phyloP scores from a whole-genome alignment of 495 filamentous ascomycete genomes.

The Penicillium simplicissimum region DNA sequence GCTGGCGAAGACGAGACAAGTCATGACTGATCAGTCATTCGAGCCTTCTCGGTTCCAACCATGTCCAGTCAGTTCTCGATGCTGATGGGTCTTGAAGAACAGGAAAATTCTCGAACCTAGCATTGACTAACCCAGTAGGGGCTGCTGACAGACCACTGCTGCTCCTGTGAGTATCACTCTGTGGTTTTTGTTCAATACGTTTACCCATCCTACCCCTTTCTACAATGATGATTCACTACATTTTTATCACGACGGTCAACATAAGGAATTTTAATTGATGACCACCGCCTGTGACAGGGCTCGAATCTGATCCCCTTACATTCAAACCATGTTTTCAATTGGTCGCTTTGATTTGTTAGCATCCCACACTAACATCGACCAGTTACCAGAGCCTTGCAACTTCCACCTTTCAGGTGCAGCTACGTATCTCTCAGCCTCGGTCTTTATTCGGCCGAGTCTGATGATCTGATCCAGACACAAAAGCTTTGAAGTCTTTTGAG shows the following conservation, averaged over 20 bases:
- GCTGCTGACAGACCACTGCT: constrained; percentile 1
- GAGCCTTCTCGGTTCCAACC: constrained; percentile 16
- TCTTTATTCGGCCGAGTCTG: constrained; percentile 4
- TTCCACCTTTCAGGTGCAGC: neutral
- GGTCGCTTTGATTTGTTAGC: constrained; percentile 15
- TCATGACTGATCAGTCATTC: constrained; percentile 48
- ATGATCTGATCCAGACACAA: neutral
- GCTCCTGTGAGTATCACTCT: constrained; percentile 27
- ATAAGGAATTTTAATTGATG: constrained; percentile 84
- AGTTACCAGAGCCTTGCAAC: constrained; percentile 9
- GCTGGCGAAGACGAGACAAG: constrained; percentile 51
- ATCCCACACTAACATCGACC: constrained; percentile 24
- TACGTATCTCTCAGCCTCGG: neutral
- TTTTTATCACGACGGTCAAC: constrained; percentile 97
- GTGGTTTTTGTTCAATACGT: constrained; percentile 5
- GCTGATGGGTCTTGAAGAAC: constrained; percentile 32
- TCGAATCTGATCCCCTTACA: constrained; percentile 54
- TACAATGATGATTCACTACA: constrained; percentile 75
- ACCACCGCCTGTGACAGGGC: constrained; percentile 89
- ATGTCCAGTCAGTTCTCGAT: constrained; percentile 27
- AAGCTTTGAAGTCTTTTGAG: constrained; percentile 2
- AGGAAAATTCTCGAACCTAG: constrained; percentile 2
- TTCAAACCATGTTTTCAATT: constrained; percentile 16
- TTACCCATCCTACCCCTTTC: constrained; percentile 16
- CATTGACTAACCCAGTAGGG: constrained; percentile 10